These are phyloP conservation scores for Beta macrorhiza DNA, from an alignment of 179 eudicot species.

Conservation along the genomic window DNA sequence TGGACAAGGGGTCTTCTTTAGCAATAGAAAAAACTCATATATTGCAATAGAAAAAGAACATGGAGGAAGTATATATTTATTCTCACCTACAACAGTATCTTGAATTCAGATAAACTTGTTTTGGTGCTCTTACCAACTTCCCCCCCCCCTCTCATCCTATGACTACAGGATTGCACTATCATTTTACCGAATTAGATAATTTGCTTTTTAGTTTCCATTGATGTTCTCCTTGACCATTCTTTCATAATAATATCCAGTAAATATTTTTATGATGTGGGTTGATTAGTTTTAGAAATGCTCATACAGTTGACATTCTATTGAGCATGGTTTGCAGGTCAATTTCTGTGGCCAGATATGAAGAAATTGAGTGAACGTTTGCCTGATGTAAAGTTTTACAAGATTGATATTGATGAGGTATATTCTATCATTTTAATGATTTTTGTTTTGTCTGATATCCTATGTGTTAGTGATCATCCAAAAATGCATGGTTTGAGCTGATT, in stretches of 20 bases:
- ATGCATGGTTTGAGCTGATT: background rate
- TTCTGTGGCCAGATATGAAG: conserved; percentile 67
- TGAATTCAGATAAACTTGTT: too few species aligned
- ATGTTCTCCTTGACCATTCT: background rate
- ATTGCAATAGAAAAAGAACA: too few species aligned
- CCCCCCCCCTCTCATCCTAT: too few species aligned
- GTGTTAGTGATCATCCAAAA: background rate
- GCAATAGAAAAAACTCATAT: too few species aligned
- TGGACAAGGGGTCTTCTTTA: too few species aligned
- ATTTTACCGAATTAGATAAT: background rate
- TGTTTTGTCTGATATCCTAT: background rate
- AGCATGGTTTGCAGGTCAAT: conserved; percentile 52
- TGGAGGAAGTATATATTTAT: too few species aligned
- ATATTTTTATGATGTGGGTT: background rate
- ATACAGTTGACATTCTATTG: background rate
- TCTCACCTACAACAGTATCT: too few species aligned
- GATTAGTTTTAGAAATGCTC: background rate
- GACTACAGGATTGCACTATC: background rate
- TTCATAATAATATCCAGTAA: background rate
- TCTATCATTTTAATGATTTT: background rate
- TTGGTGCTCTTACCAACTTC: too few species aligned
- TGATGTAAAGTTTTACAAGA: conserved; percentile 71
- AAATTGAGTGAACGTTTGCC: conserved; percentile 61
- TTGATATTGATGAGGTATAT: conserved; percentile 83
- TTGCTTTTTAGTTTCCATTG: background rate